Conservation (phyloP, 2,329 filamentous ascomycete genomes). For the Paecilomyces variotii region DNA sequence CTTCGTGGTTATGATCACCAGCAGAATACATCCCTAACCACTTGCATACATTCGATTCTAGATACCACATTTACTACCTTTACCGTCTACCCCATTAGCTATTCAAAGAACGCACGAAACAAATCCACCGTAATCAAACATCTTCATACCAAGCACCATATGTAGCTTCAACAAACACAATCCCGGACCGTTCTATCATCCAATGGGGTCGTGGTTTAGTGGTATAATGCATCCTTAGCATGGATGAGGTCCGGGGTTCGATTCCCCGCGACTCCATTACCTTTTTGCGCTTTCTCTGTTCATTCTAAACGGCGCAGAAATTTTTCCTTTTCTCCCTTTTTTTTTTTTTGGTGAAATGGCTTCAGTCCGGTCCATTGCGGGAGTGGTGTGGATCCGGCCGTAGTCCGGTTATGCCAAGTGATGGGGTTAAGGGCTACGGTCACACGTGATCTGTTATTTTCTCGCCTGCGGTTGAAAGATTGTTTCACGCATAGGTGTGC, state of each 20-base stretch:
- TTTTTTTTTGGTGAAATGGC: background rate
- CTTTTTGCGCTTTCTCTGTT: background rate
- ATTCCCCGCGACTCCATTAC: constrained; percentile 41
- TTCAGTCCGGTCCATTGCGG: background rate
- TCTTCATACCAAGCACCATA: no score
- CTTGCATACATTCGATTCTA: no score
- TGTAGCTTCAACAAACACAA: no score
- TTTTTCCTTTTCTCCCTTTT: background rate
- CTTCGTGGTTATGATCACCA: background rate
- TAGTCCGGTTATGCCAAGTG: background rate
- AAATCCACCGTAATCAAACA: no score
- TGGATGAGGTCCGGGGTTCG: constrained; percentile 42
- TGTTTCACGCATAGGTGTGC: no score
- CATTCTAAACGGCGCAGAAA: background rate
- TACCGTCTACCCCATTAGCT: no score
- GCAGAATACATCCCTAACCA: background rate
- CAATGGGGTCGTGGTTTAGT: constrained; percentile 36
- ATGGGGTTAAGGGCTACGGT: background rate
- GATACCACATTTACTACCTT: no score
- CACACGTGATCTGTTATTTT: background rate
- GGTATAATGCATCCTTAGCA: constrained; percentile 43
- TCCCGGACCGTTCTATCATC: background rate
- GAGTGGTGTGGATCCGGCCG: background rate
- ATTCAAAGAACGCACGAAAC: no score
- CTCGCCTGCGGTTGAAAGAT: background rate